Conservation (phyloP, 345 rosid species). For the Populus ilicifolia region DNA sequence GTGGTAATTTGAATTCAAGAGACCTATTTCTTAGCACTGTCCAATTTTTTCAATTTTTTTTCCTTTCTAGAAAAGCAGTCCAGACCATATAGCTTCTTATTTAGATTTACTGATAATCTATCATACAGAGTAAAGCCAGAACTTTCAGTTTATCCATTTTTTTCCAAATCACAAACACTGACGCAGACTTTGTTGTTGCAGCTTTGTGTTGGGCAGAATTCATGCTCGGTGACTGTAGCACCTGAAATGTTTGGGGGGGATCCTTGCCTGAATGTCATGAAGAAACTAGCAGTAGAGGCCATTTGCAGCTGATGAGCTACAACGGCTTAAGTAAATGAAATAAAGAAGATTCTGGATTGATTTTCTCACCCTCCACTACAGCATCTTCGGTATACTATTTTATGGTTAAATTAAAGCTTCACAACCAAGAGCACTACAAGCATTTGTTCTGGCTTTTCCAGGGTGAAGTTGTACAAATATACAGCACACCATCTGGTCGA, state of each 20-base stretch:
- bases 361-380: conserved; percentile 19
- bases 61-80: not conserved
- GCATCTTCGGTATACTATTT: conserved; percentile 20
- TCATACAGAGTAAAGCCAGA: not conserved
- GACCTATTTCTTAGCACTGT: not conserved
- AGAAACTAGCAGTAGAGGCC: conserved; percentile 88
- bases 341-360: conserved; percentile 15
- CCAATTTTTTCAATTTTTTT: not conserved
- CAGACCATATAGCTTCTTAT: not conserved
- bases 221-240: conserved; percentile 88
- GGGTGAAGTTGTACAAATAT: conserved; percentile 81
- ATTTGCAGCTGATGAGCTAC: conserved; percentile 55
- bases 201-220: conserved; percentile 89
- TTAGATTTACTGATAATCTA: not conserved
- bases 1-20: not conserved
- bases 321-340: not conserved
- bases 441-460: conserved; percentile 35
- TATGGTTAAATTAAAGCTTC: conserved; percentile 21
- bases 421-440: conserved; percentile 16
- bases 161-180: not conserved
- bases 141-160: not conserved
- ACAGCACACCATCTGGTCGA: conserved; percentile 46
- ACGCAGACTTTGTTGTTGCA: conserved; percentile 33
- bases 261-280: conserved; percentile 86
- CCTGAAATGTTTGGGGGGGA: conserved; percentile 97